Evolutionary conservation across 345 rosid species (phyloP), one percentile per base, ranked within the genome.

Genomic region (Linum trigynum): DNA sequence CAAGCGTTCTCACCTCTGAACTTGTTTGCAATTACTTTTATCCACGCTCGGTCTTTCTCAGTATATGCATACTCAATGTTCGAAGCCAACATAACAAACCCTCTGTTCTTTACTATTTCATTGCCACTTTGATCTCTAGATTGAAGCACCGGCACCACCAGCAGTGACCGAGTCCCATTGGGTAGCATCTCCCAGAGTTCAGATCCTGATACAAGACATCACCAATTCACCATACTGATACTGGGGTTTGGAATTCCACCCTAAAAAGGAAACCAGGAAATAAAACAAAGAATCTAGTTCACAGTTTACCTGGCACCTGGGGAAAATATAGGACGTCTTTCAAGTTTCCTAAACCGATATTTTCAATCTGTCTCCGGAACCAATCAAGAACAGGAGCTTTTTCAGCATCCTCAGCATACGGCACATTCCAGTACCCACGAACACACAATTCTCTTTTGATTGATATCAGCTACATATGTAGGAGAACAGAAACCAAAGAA

Each of bases 21-120:
- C 80, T 86, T 90, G 75, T 82, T 79, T 45, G 90, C 86, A 70
- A 87, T 67, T 42, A 84, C 91, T 87, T 65, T 75, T 73, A 83
- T 87, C 97, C 98, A 89, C 68, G 90, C 88, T 80, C 84, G 84
- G 69, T 90, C 96, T 77, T 89, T 87, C 63, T 92, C 83, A 37
- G 73, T 76, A 73, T 86, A 90, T 6, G 91, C 97, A 77, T 81
- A 90, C 62, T 70, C 75, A 61, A 77, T 74, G 72, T 95, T 85
- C 65, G 98, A 87, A 70, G 88, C 90, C 79, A 92, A 74, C 69
- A 90, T 68, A 57, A 92, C 42, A 74, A 85, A 86, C 59, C 90
- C 97, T 72, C 81, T 77, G 62, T 23, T 63, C 43, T 37, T 69
- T 57, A 69, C 72, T 9, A 59, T 37, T 60, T 83, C 82, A 48